Base-by-base conservation (phyloP, 768 basidiomycete species). In the Cystobasidium ongulense region DNA sequence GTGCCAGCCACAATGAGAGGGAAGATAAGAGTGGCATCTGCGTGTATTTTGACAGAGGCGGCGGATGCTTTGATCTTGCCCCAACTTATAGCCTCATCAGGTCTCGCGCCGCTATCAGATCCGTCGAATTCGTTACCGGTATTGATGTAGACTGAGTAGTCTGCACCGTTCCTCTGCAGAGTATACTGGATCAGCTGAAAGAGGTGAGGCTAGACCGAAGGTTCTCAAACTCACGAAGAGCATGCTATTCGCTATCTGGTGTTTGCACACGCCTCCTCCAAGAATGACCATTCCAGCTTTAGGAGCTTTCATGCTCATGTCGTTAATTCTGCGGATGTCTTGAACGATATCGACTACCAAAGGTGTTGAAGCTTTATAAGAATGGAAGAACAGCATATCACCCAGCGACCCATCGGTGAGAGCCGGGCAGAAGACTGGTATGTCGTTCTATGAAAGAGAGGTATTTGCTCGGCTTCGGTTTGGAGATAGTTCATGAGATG, bases 181-280 rank as follows among this genome's bases (percentile, higher is more conserved):
- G 7, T 72, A 74, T 11, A 54, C 5, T 66, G 25, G 15, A 66
- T 57, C 53, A 71, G 54, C 8, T 43, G 11, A 46, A 46, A 73
- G 76, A 27, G 76, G 29, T 52, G 25, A 39, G 29, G 21, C 35
- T 29, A 59, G 13, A 63, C 21, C 33, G 18, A 54, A 38, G 8
- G 35, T 71, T 36, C 18, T 31, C 21, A 21, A 27, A 76, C 86
- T 82, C 81, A 97, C 95, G 80, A 99, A 96, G 27, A 99, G 84
- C 96, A 99, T 97, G 0, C 95, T 93, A 80, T 99, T 99, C n/a
- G 95, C 95, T 72, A 99, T 96, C 80, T 99, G 96, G 80, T 99
- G 96, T 81, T 99, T 99, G 84, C 94, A 98, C 11, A 99, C 93
- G 0, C 96, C 96, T 1, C 96, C 96, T 8, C 96, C 96, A 15